Evolutionary conservation across 73 alveolate genomes (phyloP).

Genomic region (Paramecium octaurelia): DNA sequence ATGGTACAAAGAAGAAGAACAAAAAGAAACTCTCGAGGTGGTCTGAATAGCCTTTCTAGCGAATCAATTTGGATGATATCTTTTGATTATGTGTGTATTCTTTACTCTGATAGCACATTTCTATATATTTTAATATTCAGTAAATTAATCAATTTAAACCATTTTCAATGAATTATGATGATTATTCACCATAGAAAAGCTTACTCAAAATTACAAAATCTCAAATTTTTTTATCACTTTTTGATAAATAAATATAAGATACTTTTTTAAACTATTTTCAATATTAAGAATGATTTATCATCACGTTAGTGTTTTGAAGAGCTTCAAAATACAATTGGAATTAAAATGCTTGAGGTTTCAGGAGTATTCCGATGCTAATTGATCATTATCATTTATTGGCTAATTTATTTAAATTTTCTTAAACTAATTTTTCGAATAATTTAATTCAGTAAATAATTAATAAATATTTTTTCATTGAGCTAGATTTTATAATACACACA

Average conservation of each 20-base stretch:
- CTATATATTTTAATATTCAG: background rate
- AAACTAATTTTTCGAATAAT: background rate
- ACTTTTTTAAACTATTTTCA: too few relatives aligned
- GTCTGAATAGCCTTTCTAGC: background rate
- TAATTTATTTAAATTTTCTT: background rate
- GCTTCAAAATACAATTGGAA: background rate
- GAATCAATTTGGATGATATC: background rate
- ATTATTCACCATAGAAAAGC: too few relatives aligned
- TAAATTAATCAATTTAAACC: background rate
- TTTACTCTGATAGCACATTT: background rate
- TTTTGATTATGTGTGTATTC: background rate
- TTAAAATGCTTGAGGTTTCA: background rate
- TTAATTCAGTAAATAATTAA: background rate
- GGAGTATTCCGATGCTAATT: background rate
- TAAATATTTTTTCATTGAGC: background rate
- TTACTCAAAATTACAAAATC: too few relatives aligned
- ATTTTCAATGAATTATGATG: too few relatives aligned
- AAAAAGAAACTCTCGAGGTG: background rate
- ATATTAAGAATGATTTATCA: too few relatives aligned
- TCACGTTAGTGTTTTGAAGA: too few relatives aligned
- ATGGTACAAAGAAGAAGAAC: background rate
- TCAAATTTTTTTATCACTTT: too few relatives aligned
- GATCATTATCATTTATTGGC: background rate
- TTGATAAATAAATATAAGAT: too few relatives aligned
- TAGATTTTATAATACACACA: background rate